Evolutionary conservation across 305 asterid species (phyloP).

Genomic region (Nicotiana rustica): DNA sequence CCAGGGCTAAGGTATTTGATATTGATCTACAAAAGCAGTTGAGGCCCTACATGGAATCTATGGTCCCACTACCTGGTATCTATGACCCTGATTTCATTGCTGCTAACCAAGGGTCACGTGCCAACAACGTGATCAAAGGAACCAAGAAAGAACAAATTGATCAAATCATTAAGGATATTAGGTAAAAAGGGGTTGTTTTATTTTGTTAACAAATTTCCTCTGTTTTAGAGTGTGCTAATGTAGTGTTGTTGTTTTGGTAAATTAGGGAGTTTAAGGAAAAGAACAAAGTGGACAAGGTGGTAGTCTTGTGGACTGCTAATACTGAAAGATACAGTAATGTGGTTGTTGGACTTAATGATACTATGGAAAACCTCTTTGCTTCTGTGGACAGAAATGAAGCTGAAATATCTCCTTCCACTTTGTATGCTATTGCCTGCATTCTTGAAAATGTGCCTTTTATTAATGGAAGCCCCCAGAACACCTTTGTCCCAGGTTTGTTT

Average conservation of each 20-base stretch:
- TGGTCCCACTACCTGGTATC: constrained; percentile 99
- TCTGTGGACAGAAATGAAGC: constrained; percentile 80
- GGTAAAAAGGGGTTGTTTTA: constrained; percentile 44
- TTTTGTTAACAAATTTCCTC: not conserved
- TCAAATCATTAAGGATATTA: constrained; percentile 80
- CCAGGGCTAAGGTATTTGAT: constrained; percentile 83
- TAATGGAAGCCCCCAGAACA: constrained; percentile 98
- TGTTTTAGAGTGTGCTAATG: not conserved
- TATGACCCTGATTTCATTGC: constrained; percentile 98
- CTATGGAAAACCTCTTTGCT: constrained; percentile 74
- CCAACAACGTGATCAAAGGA: constrained; percentile 80
- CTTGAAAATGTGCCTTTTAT: constrained; percentile 88
- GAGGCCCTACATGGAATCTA: constrained; percentile 95
- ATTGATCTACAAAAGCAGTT: constrained; percentile 94
- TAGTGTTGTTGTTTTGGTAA: constrained; percentile 9
- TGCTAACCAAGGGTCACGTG: constrained; percentile 95
- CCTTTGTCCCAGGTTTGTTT: constrained; percentile 83
- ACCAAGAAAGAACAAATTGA: constrained; percentile 81
- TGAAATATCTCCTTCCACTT: constrained; percentile 95
- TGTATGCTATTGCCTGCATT: constrained; percentile 80
- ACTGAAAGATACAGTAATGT: constrained; percentile 92
- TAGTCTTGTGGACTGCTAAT: constrained; percentile 97
- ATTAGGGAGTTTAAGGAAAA: constrained; percentile 88
- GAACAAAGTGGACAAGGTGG: constrained; percentile 79
- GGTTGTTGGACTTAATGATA: constrained; percentile 85